A percentile compares a stretch with the other conserved stretches of the same genome.
Conservation (phyloP, 2,329 filamentous ascomycete species). For the Ceratocystis harringtonii region DNA sequence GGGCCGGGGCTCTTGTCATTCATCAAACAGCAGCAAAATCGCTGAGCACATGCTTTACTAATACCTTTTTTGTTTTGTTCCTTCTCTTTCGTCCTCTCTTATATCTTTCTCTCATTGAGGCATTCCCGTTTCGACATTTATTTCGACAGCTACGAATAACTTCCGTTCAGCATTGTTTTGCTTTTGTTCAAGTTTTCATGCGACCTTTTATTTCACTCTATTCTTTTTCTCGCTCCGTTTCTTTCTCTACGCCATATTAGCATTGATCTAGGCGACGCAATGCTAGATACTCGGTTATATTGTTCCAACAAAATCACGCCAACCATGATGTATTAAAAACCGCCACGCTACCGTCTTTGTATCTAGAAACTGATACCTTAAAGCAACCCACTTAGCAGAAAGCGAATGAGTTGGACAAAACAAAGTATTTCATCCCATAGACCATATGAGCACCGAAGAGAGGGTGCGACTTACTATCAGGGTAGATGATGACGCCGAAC, state of each 20-base stretch:
- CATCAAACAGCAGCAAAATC: neutral
- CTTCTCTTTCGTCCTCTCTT: neutral
- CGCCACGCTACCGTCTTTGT: no score
- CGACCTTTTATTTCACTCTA: slow-evolving; percentile 7
- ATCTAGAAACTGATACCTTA: no score
- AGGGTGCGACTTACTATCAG: slow-evolving; percentile 11
- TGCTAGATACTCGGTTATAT: no score
- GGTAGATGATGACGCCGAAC: slow-evolving; percentile 10
- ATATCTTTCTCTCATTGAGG: neutral
- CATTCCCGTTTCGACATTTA: slow-evolving; percentile 6
- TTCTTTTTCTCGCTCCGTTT: neutral
- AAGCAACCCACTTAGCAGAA: no score
- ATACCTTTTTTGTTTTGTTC: neutral
- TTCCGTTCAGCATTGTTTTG: slow-evolving; percentile 9
- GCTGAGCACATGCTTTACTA: neutral
- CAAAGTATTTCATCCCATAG: neutral
- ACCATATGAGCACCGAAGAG: neutral
- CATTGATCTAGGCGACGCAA: neutral
- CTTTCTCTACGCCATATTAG: neutral
- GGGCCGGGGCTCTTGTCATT: neutral
- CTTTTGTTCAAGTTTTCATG: slow-evolving; percentile 8
- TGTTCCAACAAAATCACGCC: neutral
- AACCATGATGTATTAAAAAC: no score
- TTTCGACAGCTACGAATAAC: slow-evolving; percentile 8
- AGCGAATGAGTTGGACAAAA: neutral